Evolutionary conservation across 192 early-diverging fungal species (phyloP).

Genomic region (Paraglomus occultum): DNA sequence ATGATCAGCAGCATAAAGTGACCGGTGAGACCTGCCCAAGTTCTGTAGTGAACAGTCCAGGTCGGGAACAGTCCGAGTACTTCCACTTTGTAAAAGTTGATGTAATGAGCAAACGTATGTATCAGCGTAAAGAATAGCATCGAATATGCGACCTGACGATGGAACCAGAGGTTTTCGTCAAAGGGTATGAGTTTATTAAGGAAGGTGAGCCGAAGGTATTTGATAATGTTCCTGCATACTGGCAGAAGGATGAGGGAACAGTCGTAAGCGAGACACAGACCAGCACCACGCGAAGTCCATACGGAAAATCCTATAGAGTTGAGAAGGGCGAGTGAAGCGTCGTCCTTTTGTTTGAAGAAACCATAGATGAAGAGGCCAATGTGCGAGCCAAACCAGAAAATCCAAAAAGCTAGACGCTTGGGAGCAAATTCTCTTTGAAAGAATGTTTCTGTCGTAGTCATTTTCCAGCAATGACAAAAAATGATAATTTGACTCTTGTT

Average conservation of each 20-base stretch:
- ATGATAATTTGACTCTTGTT: background rate
- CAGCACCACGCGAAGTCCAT: slow-evolving; percentile 55
- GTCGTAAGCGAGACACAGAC: slow-evolving; percentile 53
- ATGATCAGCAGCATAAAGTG: slow-evolving; percentile 63
- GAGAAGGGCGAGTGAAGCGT: slow-evolving; percentile 47
- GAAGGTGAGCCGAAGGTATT: slow-evolving; percentile 50
- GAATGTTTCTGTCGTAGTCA: background rate
- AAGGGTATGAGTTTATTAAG: slow-evolving; percentile 65
- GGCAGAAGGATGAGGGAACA: slow-evolving; percentile 54
- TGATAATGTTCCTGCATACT: slow-evolving; percentile 63
- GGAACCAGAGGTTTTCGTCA: slow-evolving; percentile 75
- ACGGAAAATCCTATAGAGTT: slow-evolving; percentile 52
- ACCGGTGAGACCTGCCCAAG: slow-evolving; percentile 61
- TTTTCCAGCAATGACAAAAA: slow-evolving; percentile 18
- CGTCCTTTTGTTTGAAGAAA: slow-evolving; percentile 49
- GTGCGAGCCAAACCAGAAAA: slow-evolving; percentile 39
- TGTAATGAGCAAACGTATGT: slow-evolving; percentile 58
- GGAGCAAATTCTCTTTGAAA: slow-evolving; percentile 17
- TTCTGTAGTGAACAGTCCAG: slow-evolving; percentile 34
- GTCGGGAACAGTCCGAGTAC: background rate
- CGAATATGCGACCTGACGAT: slow-evolving; percentile 67
- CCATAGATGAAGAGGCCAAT: slow-evolving; percentile 48
- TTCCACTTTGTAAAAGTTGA: slow-evolving; percentile 51
- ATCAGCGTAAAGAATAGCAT: slow-evolving; percentile 59
- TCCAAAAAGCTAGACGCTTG: slow-evolving; percentile 23